A percentile compares a stretch with the other conserved stretches of the same genome.
phyloP scores from a whole-genome alignment of 2,329 filamentous ascomycete genomes.

The Stachybotrys chartarum region DNA sequence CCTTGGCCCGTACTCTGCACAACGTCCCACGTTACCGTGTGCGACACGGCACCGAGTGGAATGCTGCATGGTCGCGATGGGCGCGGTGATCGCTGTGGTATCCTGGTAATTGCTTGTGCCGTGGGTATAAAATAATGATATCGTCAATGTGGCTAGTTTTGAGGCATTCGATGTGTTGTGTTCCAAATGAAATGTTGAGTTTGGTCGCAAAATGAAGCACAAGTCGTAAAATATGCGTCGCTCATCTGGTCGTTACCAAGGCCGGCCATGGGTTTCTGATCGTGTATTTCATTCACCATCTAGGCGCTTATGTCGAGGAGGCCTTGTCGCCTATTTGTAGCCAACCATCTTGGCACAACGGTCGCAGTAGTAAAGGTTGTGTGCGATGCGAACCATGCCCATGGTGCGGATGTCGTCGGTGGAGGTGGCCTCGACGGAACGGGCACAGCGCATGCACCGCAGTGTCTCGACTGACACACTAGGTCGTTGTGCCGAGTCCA shows the following conservation, averaged over 20 bases:
- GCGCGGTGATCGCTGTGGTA: too few relatives aligned
- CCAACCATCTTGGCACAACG: constrained; percentile 57
- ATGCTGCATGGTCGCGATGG: too few relatives aligned
- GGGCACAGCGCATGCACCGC: constrained; percentile 56
- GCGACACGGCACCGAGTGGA: too few relatives aligned
- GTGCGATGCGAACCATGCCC: constrained; percentile 58
- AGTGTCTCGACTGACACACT: constrained; percentile 51
- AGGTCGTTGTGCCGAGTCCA: constrained; percentile 38
- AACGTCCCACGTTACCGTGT: too few relatives aligned
- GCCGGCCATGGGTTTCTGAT: not conserved
- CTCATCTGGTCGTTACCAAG: not conserved
- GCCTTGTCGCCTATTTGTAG: constrained; percentile 39
- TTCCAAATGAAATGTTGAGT: not conserved
- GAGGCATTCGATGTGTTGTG: not conserved
- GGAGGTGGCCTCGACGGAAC: constrained; percentile 52
- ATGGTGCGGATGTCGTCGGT: constrained; percentile 50
- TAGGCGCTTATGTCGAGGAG: not conserved
- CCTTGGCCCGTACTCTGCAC: too few relatives aligned
- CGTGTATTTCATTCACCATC: constrained; percentile 11
- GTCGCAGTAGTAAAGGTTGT: constrained; percentile 60
- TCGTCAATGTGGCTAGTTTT: too few relatives aligned
- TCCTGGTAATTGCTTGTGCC: too few relatives aligned
- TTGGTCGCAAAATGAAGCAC: not conserved
- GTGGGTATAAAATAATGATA: too few relatives aligned
- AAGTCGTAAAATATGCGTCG: not conserved